phyloP scores from a whole-genome alignment of 805 yeast genomes.

The Saccharomycodes ludwigii region DNA sequence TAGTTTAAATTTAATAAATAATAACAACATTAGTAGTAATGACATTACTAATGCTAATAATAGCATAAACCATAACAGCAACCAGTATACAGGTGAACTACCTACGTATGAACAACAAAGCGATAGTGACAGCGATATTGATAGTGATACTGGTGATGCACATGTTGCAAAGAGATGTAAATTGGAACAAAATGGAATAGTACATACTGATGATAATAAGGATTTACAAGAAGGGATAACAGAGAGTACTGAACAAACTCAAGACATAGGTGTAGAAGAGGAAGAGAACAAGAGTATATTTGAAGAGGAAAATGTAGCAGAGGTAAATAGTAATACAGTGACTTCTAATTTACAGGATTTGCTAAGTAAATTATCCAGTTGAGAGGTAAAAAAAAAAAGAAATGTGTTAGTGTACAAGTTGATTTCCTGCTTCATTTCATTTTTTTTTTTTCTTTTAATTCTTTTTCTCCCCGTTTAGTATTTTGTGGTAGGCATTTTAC shows the following conservation, averaged over 20 bases:
- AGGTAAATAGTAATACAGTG: constrained; percentile 11
- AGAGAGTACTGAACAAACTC: constrained; percentile 4
- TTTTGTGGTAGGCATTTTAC: no score
- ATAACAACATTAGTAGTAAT: no score
- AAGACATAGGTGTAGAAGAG: constrained; percentile 3
- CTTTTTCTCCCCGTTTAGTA: no score
- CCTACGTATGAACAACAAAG: constrained; percentile 20
- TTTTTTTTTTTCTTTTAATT: no score
- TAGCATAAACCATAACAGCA: constrained; percentile 3
- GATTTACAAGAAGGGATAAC: not conserved
- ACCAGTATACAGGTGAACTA: constrained; percentile 12
- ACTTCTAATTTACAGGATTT: constrained; percentile 24
- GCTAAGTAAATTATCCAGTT: constrained; percentile 22
- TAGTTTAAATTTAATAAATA: no score
- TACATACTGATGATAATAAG: not conserved
- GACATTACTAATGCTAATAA: constrained; percentile 18
- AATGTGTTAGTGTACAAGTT: no score
- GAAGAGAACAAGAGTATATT: constrained; percentile 5
- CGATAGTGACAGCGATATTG: constrained; percentile 10
- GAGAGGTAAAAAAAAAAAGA: no score
- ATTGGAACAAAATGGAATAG: constrained; percentile 1
- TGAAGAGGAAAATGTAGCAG: constrained; percentile 10
- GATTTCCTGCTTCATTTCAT: no score
- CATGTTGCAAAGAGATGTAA: constrained; percentile 1
- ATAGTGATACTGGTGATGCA: constrained; percentile 5